These are phyloP conservation scores for Ogataea ramenticola DNA, from an alignment of 805 yeast genomes.

Conservation along the genomic window DNA sequence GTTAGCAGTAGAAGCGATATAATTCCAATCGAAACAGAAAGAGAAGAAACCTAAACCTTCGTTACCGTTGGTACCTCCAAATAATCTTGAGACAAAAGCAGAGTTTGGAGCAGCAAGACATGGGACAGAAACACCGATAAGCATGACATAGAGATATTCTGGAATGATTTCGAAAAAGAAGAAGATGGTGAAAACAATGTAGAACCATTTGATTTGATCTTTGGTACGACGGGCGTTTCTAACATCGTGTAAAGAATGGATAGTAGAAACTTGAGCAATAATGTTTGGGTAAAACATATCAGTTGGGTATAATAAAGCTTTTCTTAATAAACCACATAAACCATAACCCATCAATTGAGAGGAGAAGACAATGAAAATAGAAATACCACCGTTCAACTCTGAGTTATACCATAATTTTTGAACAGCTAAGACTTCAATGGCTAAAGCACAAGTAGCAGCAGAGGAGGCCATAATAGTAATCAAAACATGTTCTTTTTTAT, in stretches of 20 bases:
- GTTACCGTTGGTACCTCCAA: slow-evolving; percentile 27
- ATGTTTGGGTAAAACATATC: slow-evolving; percentile 33
- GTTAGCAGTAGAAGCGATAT: slow-evolving; percentile 20
- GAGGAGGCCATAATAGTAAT: slow-evolving; percentile 30
- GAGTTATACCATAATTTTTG: slow-evolving; percentile 24
- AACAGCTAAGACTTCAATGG: slow-evolving; percentile 26
- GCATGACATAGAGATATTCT: slow-evolving; percentile 23
- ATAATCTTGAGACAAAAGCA: slow-evolving; percentile 21
- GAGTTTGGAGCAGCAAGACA: slow-evolving; percentile 21
- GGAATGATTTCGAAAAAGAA: slow-evolving; percentile 25
- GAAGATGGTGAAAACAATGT: slow-evolving; percentile 16
- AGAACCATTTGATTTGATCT: slow-evolving; percentile 17
- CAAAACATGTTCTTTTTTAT: slow-evolving; percentile 36
- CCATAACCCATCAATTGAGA: slow-evolving; percentile 25
- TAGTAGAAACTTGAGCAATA: slow-evolving; percentile 24
- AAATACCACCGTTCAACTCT: slow-evolving; percentile 18
- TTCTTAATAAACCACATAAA: slow-evolving; percentile 22
- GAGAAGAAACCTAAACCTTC: slow-evolving; percentile 24
- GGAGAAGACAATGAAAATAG: slow-evolving; percentile 25
- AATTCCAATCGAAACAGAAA: slow-evolving; percentile 27
- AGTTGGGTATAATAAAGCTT: slow-evolving; percentile 16
- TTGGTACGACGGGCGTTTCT: slow-evolving; percentile 9
- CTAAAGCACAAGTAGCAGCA: slow-evolving; percentile 22
- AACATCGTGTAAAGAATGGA: slow-evolving; percentile 19
- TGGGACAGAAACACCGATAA: slow-evolving; percentile 24